A percentile compares a stretch with the other conserved stretches of the same genome.
Evolutionary conservation across 2,329 filamentous ascomycete genomes (phyloP).

Genomic region (Ceratocystiopsis sp.): DNA sequence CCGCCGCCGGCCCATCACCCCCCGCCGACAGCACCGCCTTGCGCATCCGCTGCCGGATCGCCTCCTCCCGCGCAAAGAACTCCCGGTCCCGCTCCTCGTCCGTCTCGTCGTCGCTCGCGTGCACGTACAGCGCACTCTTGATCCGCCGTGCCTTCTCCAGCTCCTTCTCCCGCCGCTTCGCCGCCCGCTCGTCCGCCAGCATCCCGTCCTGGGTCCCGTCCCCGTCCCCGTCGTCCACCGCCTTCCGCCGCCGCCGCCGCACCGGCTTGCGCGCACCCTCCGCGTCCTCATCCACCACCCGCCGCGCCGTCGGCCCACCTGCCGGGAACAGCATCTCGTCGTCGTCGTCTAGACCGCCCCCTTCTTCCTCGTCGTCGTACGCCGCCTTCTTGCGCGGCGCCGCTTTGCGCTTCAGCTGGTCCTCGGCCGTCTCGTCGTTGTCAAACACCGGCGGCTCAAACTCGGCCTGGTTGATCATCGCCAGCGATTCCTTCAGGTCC

Average conservation of each 20-base stretch:
- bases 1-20: conserved; percentile 7
- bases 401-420: conserved; percentile 60
- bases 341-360: conserved; percentile 23
- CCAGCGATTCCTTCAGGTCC: conserved; percentile 49
- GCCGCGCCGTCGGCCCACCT: conserved; percentile 44
- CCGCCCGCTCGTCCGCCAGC: conserved; percentile 32
- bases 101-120: conserved; percentile 76
- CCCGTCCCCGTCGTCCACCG: conserved; percentile 24
- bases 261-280: conserved; percentile 33
- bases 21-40: conserved; percentile 15
- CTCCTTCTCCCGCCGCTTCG: conserved; percentile 47
- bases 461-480: conserved; percentile 60
- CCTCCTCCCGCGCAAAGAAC: conserved; percentile 65
- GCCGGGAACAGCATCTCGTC: conserved; percentile 51
- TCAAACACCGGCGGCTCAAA: conserved; percentile 65
- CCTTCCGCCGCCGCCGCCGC: conserved; percentile 33
- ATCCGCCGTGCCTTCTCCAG: conserved; percentile 61
- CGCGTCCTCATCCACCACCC: conserved; percentile 27
- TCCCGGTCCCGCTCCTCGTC: conserved; percentile 53
- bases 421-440: conserved; percentile 54
- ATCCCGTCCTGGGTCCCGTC: conserved; percentile 19
- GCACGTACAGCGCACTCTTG: conserved; percentile 71
- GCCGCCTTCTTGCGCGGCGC: conserved; percentile 24
- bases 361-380: conserved; percentile 21
- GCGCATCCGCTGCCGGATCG: conserved; percentile 36